Evolutionary conservation across 345 rosid species (phyloP).

Genomic region (Hibiscus trionum): DNA sequence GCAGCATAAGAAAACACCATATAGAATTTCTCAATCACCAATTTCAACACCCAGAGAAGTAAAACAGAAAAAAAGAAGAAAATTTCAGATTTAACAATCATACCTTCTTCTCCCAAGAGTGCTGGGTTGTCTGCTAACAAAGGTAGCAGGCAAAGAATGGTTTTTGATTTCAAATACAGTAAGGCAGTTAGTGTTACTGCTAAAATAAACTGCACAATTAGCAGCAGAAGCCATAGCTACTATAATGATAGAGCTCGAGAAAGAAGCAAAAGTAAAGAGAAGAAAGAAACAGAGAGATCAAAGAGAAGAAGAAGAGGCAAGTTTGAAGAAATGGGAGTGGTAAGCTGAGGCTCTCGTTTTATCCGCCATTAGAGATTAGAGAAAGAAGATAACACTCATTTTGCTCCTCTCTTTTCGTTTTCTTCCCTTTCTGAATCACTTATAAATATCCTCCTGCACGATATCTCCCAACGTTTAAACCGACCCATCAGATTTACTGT

Average conservation of each 20-base stretch:
- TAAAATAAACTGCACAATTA: constrained; percentile 14
- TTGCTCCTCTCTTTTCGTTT: constrained; percentile 13
- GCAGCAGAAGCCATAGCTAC: constrained; percentile 41
- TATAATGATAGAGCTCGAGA: background rate
- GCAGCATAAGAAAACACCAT: background rate
- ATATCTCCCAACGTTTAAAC: background rate
- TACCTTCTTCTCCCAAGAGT: constrained; percentile 28
- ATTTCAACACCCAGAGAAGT: background rate
- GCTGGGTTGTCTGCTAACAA: constrained; percentile 14
- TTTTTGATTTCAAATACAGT: constrained; percentile 18
- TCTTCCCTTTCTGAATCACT: background rate
- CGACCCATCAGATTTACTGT: background rate
- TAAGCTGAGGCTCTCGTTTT: constrained; percentile 5
- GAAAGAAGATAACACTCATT: background rate
- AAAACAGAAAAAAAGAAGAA: background rate
- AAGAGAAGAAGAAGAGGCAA: background rate
- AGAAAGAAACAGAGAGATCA: background rate
- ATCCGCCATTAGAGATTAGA: constrained; percentile 14
- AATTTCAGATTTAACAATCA: background rate
- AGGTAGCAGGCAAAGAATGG: constrained; percentile 4
- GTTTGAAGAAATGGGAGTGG: background rate
- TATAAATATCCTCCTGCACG: background rate
- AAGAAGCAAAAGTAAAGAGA: background rate
- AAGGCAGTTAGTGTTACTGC: background rate
- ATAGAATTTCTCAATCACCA: background rate